Conservation (phyloP, 2,329 filamentous ascomycete species). For the Fusarium zealandicum region DNA sequence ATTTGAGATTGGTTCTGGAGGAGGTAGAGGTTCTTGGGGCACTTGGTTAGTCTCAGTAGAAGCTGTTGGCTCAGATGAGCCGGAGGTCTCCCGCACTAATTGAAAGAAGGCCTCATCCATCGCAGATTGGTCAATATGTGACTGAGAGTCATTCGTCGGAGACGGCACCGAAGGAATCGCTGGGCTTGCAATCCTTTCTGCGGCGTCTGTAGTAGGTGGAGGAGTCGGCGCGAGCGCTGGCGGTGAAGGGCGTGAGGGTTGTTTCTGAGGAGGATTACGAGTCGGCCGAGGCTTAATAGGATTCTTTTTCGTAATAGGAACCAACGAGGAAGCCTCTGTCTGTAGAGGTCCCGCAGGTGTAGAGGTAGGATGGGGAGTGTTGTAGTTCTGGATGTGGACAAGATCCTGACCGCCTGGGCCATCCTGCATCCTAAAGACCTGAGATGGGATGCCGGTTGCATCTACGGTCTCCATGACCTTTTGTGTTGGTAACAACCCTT, state of each 20-base stretch:
- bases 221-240: slow-evolving; percentile 46
- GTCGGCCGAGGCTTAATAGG: slow-evolving; percentile 11
- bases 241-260: slow-evolving; percentile 29
- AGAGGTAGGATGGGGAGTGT: slow-evolving; percentile 40
- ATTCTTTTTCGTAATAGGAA: slow-evolving; percentile 36
- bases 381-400: slow-evolving; percentile 48
- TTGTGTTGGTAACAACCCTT: slow-evolving; percentile 22
- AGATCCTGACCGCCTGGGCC: slow-evolving; percentile 47
- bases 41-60: slow-evolving; percentile 31
- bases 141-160: slow-evolving; percentile 14
- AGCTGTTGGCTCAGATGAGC: slow-evolving; percentile 28
- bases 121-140: slow-evolving; percentile 4
- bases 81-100: slow-evolving; percentile 32
- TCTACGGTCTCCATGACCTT: slow-evolving; percentile 46
- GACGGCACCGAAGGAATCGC: slow-evolving; percentile 19
- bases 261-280: slow-evolving; percentile 31
- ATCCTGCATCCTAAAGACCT: slow-evolving; percentile 53
- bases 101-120: slow-evolving; percentile 29
- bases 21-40: slow-evolving; percentile 22
- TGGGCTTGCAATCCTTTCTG: slow-evolving; percentile 46
- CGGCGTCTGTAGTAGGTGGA: slow-evolving; percentile 50
- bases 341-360: slow-evolving; percentile 26
- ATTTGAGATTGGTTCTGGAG: slow-evolving; percentile 19
- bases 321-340: slow-evolving; percentile 35
- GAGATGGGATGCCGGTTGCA: slow-evolving; percentile 49